These are phyloP conservation scores for Blepharisma undulans DNA, from an alignment of 169 alveolate species.

Conservation along the genomic window DNA sequence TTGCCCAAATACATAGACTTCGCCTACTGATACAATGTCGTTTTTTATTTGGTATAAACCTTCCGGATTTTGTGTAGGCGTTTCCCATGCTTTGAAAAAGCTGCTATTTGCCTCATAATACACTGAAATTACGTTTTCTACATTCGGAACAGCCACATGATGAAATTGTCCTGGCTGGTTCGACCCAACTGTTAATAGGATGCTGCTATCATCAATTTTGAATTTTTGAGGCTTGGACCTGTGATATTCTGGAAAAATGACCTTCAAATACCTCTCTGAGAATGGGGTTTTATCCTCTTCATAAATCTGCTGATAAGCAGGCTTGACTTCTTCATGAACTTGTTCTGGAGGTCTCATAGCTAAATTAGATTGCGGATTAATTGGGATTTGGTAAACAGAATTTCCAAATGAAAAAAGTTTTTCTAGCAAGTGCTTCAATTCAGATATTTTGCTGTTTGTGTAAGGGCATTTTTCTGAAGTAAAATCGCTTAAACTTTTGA, in stretches of 20 bases:
- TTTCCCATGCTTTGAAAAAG: background rate
- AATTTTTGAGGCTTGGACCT: background rate
- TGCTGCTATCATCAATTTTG: background rate
- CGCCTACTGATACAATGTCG: background rate
- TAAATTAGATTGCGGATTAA: background rate
- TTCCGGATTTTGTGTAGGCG: background rate
- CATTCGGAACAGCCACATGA: background rate
- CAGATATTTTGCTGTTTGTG: background rate
- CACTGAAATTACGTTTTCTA: background rate
- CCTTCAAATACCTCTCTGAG: background rate
- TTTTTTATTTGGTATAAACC: background rate
- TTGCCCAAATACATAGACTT: background rate
- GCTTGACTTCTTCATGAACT: background rate
- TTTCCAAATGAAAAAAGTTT: background rate
- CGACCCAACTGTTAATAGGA: background rate
- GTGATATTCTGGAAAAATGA: background rate
- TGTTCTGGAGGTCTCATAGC: background rate
- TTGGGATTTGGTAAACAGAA: background rate
- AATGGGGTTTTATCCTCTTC: background rate
- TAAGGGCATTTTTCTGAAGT: background rate
- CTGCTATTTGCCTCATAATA: background rate
- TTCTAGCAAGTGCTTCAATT: background rate
- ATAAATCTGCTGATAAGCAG: background rate
- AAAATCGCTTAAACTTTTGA: background rate
- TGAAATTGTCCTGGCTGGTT: background rate